Evolutionary conservation across 352 stramenopile species (phyloP).

Genomic region (Globisporangium emineosum): DNA sequence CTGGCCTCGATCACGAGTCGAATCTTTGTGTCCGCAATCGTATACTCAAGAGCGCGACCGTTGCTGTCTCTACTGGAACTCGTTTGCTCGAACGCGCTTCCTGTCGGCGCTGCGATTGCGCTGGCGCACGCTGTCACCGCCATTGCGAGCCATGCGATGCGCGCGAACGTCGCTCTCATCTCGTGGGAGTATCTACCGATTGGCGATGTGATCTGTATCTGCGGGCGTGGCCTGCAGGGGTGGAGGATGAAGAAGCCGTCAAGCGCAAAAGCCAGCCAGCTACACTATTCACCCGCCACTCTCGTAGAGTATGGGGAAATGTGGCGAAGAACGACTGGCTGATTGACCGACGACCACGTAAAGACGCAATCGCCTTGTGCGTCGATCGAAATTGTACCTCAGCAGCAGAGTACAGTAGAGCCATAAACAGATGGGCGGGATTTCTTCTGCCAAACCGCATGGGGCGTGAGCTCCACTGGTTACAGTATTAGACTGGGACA

Average conservation of each 20-base stretch:
- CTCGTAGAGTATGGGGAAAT: slow-evolving; percentile 1
- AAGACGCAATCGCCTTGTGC: neutral
- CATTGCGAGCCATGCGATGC: neutral
- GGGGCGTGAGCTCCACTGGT: neutral
- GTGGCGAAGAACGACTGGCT: neutral
- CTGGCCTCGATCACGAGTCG: neutral
- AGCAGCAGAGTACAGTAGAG: neutral
- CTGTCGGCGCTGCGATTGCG: neutral
- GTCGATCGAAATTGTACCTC: too few relatives aligned
- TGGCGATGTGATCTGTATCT: neutral
- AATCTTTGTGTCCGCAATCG: neutral
- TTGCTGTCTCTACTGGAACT: neutral
- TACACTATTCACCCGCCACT: neutral
- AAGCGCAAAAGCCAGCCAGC: neutral
- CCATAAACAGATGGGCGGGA: neutral
- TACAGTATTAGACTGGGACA: neutral
- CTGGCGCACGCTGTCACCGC: neutral
- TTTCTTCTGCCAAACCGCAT: neutral
- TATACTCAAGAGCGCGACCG: neutral
- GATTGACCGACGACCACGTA: neutral
- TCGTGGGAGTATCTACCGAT: neutral
- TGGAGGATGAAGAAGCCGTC: neutral
- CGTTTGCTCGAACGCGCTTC: neutral
- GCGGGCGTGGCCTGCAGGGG: too few relatives aligned
- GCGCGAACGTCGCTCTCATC: neutral